These are phyloP conservation scores for Leonotis leonurus DNA, from an alignment of 257 asterid species.

Conservation along the genomic window DNA sequence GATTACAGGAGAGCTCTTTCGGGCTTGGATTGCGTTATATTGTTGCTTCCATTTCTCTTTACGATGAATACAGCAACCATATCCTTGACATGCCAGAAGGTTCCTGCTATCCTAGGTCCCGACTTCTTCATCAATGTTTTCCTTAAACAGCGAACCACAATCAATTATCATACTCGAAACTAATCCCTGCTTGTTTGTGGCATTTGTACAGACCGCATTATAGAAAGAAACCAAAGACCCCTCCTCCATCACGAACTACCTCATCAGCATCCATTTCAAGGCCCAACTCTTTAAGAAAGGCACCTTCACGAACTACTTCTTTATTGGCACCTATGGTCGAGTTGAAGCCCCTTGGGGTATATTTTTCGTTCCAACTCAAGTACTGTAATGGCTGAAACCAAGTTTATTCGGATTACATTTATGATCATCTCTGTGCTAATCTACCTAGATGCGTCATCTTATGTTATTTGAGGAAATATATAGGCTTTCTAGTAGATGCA, in stretches of 20 bases:
- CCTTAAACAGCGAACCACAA: not conserved
- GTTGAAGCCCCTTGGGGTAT: slow-evolving; percentile 80
- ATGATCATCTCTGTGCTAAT: too few relatives aligned
- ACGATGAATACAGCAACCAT: slow-evolving; percentile 93
- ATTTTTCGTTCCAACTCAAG: not conserved
- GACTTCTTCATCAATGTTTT: not conserved
- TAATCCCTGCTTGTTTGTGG: not conserved
- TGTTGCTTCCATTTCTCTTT: slow-evolving; percentile 75
- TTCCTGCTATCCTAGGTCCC: slow-evolving; percentile 87
- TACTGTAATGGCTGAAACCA: not conserved
- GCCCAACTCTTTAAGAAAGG: slow-evolving; percentile 40
- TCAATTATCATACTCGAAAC: not conserved
- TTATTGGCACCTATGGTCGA: slow-evolving; percentile 51
- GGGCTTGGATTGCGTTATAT: slow-evolving; percentile 86
- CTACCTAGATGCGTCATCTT: too few relatives aligned
- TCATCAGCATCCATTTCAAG: slow-evolving; percentile 58
- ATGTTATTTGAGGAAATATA: too few relatives aligned
- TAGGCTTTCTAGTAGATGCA: too few relatives aligned
- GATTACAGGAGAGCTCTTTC: slow-evolving; percentile 69
- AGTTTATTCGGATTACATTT: not conserved
- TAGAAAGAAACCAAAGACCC: slow-evolving; percentile 26
- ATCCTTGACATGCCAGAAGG: slow-evolving; percentile 93
- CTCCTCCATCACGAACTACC: slow-evolving; percentile 26
- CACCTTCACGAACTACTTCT: slow-evolving; percentile 48
- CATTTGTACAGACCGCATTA: slow-evolving; percentile 55